phyloP scores from a whole-genome alignment of 2,329 filamentous ascomycete genomes.

The Herpotrichia juniperi region DNA sequence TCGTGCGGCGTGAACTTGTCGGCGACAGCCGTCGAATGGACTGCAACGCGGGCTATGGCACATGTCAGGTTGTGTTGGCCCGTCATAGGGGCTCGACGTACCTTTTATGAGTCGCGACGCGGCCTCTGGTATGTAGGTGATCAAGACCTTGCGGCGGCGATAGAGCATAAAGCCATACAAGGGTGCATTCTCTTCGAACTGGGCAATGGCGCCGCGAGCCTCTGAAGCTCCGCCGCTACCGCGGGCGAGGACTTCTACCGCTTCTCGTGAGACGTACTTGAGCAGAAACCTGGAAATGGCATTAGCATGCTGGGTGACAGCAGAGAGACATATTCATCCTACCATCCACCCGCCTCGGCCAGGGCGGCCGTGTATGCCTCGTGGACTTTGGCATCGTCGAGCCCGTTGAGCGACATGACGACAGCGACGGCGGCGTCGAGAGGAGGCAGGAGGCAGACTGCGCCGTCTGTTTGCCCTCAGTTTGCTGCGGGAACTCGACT shows the following conservation, averaged over 20 bases:
- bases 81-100: conserved; percentile 51
- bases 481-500: background rate
- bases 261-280: conserved; percentile 88
- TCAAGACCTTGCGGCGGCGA: conserved; percentile 83
- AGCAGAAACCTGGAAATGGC: conserved; percentile 78
- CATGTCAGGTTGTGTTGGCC: conserved; percentile 23
- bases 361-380: conserved; percentile 83
- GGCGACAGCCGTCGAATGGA: conserved; percentile 67
- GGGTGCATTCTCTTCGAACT: conserved; percentile 83
- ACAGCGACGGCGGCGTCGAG: conserved; percentile 18
- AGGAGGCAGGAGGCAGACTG: background rate
- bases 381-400: conserved; percentile 80
- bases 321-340: conserved; percentile 49
- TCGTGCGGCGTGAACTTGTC: conserved; percentile 84
- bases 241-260: conserved; percentile 76
- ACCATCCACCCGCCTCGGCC: conserved; percentile 93
- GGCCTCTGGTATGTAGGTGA: conserved; percentile 91
- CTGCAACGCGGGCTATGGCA: conserved; percentile 76
- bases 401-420: conserved; percentile 91
- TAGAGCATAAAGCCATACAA: conserved; percentile 93
- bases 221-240: conserved; percentile 86
- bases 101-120: conserved; percentile 93
- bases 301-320: conserved; percentile 28
- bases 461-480: background rate
- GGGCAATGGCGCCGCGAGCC: conserved; percentile 76